Evolutionary conservation across 176 grass and related monocot species (phyloP).

Genomic region (Saccharum spontaneum): DNA sequence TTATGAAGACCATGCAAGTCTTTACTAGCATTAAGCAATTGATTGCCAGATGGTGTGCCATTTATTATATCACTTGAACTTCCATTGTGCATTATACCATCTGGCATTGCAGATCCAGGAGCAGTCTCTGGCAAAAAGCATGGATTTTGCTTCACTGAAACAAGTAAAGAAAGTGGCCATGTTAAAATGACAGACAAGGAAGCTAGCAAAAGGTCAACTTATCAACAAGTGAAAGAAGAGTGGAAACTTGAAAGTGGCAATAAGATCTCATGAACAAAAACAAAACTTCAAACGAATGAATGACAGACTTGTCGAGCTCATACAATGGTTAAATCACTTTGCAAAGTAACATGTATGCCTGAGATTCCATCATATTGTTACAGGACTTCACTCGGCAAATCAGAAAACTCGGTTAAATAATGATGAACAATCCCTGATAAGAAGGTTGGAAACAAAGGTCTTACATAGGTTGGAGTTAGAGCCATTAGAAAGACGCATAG

Average conservation of each 20-base stretch:
- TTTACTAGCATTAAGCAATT: constrained; percentile 63
- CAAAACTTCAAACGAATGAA: background rate
- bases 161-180: constrained; percentile 21
- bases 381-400: background rate
- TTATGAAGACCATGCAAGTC: constrained; percentile 53
- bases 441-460: constrained; percentile 23
- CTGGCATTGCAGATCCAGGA: constrained; percentile 45
- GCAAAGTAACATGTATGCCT: background rate
- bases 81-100: constrained; percentile 67
- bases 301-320: background rate
- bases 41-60: constrained; percentile 47
- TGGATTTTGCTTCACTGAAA: constrained; percentile 78
- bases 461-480: constrained; percentile 73
- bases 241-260: background rate
- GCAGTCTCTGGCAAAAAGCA: constrained; percentile 66
- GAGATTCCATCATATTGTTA: background rate
- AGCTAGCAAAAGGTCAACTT: background rate
- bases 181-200: constrained; percentile 23
- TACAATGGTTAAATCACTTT: constrained; percentile 9
- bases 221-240: background rate
- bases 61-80: constrained; percentile 53
- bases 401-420: background rate
- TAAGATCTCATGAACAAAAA: background rate
- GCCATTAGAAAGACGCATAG: constrained; percentile 59
- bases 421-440: background rate